A percentile compares a stretch with the other conserved stretches of the same genome.
Conservation (phyloP, 2,329 filamentous ascomycete genomes). For the Monosporascus sp. region DNA sequence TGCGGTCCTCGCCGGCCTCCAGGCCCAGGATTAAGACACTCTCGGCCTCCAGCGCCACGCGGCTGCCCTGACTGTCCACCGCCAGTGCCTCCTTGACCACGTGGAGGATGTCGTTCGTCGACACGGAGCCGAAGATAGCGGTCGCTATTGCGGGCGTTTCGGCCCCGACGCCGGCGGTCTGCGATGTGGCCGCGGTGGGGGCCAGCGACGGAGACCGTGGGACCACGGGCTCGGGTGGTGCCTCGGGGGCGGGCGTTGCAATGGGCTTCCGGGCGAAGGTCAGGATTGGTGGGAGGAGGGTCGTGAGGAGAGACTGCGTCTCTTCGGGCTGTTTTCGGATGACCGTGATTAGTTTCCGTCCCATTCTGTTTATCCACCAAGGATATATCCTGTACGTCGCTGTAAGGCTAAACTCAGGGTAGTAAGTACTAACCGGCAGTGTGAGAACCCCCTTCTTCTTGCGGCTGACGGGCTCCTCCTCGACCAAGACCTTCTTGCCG, state of each 20-base stretch:
- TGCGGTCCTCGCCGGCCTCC: slow-evolving; percentile 29
- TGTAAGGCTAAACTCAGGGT: not conserved
- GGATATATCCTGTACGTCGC: too few relatives aligned
- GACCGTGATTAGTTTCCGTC: slow-evolving; percentile 1
- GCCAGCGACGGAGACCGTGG: slow-evolving; percentile 24
- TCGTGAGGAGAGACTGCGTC: slow-evolving; percentile 28
- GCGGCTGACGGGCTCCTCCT: slow-evolving; percentile 4
- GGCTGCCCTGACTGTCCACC: slow-evolving; percentile 26
- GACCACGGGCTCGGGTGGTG: slow-evolving; percentile 7
- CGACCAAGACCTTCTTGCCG: slow-evolving; percentile 1
- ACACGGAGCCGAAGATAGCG: slow-evolving; percentile 40
- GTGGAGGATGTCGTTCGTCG: slow-evolving; percentile 30
- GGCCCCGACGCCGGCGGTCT: slow-evolving; percentile 5
- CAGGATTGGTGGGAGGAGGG: slow-evolving; percentile 31
- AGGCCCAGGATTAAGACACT: slow-evolving; percentile 29
- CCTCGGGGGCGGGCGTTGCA: slow-evolving; percentile 5
- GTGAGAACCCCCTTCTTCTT: slow-evolving; percentile 21
- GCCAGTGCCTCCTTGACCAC: slow-evolving; percentile 29
- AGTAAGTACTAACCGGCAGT: slow-evolving; percentile 16
- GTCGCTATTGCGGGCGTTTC: slow-evolving; percentile 10
- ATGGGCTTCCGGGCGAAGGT: slow-evolving; percentile 34
- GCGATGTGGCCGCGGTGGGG: slow-evolving; percentile 17
- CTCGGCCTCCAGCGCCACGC: slow-evolving; percentile 30
- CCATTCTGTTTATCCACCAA: not conserved
- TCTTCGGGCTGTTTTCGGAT: slow-evolving; percentile 27